A percentile compares a stretch with the other conserved stretches of the same genome.
Evolutionary conservation across 2,329 filamentous ascomycete genomes (phyloP).

Genomic region (Paraphaeosphaeria sporulosa): DNA sequence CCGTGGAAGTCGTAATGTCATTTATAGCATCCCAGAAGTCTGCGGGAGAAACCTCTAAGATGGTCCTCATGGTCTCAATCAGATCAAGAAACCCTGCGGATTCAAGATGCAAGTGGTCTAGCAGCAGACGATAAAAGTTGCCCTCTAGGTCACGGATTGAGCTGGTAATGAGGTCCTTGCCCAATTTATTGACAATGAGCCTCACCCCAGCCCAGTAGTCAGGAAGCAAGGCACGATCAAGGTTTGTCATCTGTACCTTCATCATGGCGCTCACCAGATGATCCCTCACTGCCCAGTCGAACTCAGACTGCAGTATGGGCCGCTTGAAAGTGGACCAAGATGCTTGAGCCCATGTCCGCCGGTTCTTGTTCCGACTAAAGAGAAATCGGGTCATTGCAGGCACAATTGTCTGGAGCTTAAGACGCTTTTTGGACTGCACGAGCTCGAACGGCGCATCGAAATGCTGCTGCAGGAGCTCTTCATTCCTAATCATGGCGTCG

Average conservation of each 20-base stretch:
- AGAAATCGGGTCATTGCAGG: slow-evolving; percentile 87
- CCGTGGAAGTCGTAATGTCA: slow-evolving; percentile 79
- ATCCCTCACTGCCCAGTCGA: slow-evolving; percentile 85
- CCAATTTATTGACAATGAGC: slow-evolving; percentile 76
- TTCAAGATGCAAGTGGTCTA: slow-evolving; percentile 68
- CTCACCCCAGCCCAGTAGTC: slow-evolving; percentile 82
- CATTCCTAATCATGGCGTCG: slow-evolving; percentile 73
- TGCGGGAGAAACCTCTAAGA: slow-evolving; percentile 77
- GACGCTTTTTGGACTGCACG: slow-evolving; percentile 78
- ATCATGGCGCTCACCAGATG: slow-evolving; percentile 73
- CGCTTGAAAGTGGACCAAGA: slow-evolving; percentile 73
- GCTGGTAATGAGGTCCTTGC: slow-evolving; percentile 76
- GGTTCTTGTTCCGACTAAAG: slow-evolving; percentile 73
- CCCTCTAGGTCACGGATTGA: slow-evolving; percentile 81
- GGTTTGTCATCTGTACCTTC: slow-evolving; percentile 64
- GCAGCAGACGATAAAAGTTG: slow-evolving; percentile 66
- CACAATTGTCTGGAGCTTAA: slow-evolving; percentile 77
- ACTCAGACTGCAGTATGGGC: slow-evolving; percentile 73
- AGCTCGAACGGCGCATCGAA: slow-evolving; percentile 87
- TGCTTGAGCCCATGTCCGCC: slow-evolving; percentile 71
- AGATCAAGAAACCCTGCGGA: slow-evolving; percentile 69
- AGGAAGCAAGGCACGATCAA: slow-evolving; percentile 64
- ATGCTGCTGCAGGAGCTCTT: slow-evolving; percentile 60
- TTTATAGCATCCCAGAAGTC: slow-evolving; percentile 91
- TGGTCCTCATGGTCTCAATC: slow-evolving; percentile 71